These are phyloP conservation scores for Gracilaria domingensis DNA, from an alignment of 23 red algal species.

Conservation along the genomic window DNA sequence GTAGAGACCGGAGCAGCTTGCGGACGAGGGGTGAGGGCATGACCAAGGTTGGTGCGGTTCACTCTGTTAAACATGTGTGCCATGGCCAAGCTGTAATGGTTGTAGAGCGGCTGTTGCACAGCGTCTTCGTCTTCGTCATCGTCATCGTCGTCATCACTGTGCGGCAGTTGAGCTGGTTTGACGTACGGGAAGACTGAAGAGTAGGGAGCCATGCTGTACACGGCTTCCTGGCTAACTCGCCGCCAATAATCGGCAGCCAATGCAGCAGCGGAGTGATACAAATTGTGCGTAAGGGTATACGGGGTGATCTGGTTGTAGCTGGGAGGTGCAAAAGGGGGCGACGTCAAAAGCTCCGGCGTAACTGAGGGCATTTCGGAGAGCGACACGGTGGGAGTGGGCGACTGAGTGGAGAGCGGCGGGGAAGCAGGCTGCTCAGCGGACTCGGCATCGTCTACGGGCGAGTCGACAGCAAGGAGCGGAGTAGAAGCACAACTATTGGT, in stretches of 20 bases:
- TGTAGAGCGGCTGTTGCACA: background rate
- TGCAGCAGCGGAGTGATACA: conserved; percentile 24
- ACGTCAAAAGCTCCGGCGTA: background rate
- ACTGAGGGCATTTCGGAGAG: conserved; percentile 10
- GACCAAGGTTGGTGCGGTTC: background rate
- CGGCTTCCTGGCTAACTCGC: background rate
- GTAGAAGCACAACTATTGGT: background rate
- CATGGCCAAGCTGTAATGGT: background rate
- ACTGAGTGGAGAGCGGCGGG: background rate
- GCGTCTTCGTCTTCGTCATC: conserved; percentile 3
- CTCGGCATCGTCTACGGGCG: background rate
- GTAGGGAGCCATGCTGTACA: conserved; percentile 11
- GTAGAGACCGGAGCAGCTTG: background rate
- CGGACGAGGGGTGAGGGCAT: background rate
- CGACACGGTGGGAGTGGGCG: background rate
- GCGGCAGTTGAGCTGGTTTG: background rate
- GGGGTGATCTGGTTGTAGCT: background rate
- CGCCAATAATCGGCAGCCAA: conserved; percentile 30
- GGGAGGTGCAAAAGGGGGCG: background rate
- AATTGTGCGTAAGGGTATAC: background rate
- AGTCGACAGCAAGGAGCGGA: no score
- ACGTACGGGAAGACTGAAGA: background rate
- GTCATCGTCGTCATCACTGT: conserved; percentile 11
- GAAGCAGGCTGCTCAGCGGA: background rate
- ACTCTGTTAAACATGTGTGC: conserved; percentile 11